Evolutionary conservation across 2,329 filamentous ascomycete species (phyloP).

Genomic region (Trichoderma brevicompactum): DNA sequence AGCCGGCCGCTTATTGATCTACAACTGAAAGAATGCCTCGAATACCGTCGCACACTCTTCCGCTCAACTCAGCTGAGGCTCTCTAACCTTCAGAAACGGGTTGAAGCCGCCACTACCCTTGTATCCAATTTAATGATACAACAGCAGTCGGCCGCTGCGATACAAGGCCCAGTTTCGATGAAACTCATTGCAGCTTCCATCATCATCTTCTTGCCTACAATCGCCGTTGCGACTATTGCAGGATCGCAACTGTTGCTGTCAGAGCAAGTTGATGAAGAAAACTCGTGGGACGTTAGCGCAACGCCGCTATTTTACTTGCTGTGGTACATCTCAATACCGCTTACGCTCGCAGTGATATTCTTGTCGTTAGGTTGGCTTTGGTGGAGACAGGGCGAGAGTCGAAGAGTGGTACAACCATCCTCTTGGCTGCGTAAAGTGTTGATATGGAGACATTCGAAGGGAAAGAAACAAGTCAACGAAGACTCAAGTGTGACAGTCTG

Average conservation of each 20-base stretch:
- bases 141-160: slow-evolving; percentile 44
- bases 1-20: slow-evolving; percentile 31
- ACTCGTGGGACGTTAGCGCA: slow-evolving; percentile 34
- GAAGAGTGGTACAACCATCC: background rate
- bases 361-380: slow-evolving; percentile 39
- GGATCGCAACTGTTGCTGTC: slow-evolving; percentile 39
- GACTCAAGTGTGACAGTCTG: background rate
- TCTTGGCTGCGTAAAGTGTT: background rate
- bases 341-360: slow-evolving; percentile 36
- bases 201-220: slow-evolving; percentile 46
- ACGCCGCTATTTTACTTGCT: slow-evolving; percentile 40
- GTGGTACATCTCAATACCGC: slow-evolving; percentile 40
- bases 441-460: background rate
- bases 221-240: slow-evolving; percentile 41
- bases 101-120: slow-evolving; percentile 43
- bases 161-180: slow-evolving; percentile 44
- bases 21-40: slow-evolving; percentile 39
- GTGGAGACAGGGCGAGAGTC: slow-evolving; percentile 37
- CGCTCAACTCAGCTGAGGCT: slow-evolving; percentile 43
- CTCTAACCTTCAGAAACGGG: slow-evolving; percentile 42
- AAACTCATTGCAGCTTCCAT: slow-evolving; percentile 46
- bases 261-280: slow-evolving; percentile 30
- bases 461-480: background rate
- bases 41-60: slow-evolving; percentile 42
- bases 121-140: slow-evolving; percentile 46